Evolutionary conservation across 495 filamentous ascomycete genomes (phyloP), one percentile per base, ranked within the genome.

Genomic region (Penicillium simplicissimum): DNA sequence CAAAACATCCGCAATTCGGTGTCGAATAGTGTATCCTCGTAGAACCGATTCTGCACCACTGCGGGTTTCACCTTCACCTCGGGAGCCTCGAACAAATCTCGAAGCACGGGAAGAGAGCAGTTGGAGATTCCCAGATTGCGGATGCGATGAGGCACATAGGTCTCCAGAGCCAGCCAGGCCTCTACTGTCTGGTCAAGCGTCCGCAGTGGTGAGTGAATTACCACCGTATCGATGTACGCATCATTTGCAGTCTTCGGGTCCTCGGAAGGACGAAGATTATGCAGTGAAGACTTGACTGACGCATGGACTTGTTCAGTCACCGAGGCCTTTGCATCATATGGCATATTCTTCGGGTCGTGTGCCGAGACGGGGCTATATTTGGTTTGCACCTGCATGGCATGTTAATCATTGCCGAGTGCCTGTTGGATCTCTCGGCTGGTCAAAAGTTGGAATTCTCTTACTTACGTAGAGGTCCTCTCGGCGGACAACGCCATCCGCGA

Each of bases 21-120:
- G 58, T 94, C 91, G 70, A 84, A 93, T 6, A 68, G 60, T 4
- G 84, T 88, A 2, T 72, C 77, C 2, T 74, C 73, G 59, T 87
- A 83, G 70, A 93, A 90, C 5, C 89, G 83, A 69, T 94, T 94
- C 72, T 95, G 91, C 38, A 94, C 87, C 6, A 91, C 79, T 4
- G 85, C 80, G 8, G 84, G 87, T 64, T 81, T 84, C 61, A 87
- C 70, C 8, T 59, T 73, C 17, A 77, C 75, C 13, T 73, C 67
- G 3, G 75, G 66, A 9, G 72, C 73, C 0, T 71, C 67, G 43
- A 75, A 81, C 0, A 93, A 71, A 11, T 73, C 71, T 28, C 77
- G 65, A 0, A 96, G 78, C n/a, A 82, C 65, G 0, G 77, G 65
- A 3, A 88, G 66, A 42, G 79, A 71, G 43, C 81, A 81, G 68